Evolutionary conservation across 345 rosid genomes (phyloP).

Genomic region (Sisymbrium irio): DNA sequence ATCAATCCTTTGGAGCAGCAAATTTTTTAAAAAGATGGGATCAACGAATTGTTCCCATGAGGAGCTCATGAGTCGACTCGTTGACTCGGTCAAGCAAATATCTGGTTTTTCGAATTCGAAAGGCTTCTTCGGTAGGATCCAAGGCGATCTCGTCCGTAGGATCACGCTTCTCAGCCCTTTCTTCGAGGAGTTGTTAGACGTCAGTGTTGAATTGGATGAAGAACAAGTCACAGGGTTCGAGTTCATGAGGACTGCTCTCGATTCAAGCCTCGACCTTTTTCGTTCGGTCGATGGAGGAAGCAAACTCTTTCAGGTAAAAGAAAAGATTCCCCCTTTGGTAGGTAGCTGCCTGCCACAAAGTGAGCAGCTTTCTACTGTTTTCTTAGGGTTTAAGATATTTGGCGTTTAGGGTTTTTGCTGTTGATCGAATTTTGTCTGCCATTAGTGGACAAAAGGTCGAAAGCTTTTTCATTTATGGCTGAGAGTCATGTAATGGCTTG

Average conservation of each 20-base stretch:
- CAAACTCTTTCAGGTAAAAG: constrained; percentile 66
- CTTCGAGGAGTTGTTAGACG: constrained; percentile 81
- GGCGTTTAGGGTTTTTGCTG: constrained; percentile 16
- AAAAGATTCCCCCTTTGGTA: no score
- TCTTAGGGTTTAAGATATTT: constrained; percentile 26
- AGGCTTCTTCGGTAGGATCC: constrained; percentile 58
- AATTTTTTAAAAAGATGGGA: constrained; percentile 38
- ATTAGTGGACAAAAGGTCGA: background rate
- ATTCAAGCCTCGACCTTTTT: constrained; percentile 62
- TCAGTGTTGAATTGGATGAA: constrained; percentile 34
- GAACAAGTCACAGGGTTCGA: constrained; percentile 57
- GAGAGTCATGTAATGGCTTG: background rate
- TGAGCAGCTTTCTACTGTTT: background rate
- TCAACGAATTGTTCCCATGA: constrained; percentile 34
- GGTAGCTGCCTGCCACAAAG: no score
- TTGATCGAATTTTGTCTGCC: background rate
- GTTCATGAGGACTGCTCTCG: constrained; percentile 49
- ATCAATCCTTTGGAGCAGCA: background rate
- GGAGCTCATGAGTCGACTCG: constrained; percentile 47
- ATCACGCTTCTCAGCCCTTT: constrained; percentile 91
- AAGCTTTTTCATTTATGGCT: background rate
- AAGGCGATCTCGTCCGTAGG: constrained; percentile 79
- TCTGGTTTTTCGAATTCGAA: constrained; percentile 59
- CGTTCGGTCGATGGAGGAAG: constrained; percentile 66
- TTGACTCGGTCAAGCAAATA: constrained; percentile 62